Conservation (phyloP, 176 grass and related monocot species). For the Saccharum officinarum region DNA sequence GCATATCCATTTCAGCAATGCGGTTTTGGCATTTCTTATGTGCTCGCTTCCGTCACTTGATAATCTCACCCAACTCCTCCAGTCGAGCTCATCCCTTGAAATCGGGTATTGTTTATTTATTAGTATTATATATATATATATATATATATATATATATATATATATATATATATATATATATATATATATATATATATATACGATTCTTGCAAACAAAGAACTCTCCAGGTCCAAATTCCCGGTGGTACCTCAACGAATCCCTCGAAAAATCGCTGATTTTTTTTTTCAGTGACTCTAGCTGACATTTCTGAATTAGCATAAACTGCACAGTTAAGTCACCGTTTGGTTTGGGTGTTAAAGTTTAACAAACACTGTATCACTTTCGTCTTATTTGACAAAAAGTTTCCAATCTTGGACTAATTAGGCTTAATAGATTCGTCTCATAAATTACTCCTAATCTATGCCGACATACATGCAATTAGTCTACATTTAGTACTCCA, state of each 20-base stretch:
- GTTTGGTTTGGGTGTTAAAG: too few species aligned
- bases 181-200: background rate
- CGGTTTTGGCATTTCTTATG: slow-evolving; percentile 23
- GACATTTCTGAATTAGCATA: slow-evolving; percentile 14
- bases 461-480: too few species aligned
- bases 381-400: too few species aligned
- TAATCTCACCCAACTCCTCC: background rate
- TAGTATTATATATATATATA: background rate
- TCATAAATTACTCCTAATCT: too few species aligned
- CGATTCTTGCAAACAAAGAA: slow-evolving; percentile 29
- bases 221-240: background rate
- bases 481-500: too few species aligned
- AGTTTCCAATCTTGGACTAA: too few species aligned
- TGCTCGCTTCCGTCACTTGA: slow-evolving; percentile 9
- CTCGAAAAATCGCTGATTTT: background rate
- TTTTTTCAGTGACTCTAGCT: background rate
- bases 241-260: background rate
- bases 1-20: slow-evolving; percentile 32
- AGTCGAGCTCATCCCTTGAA: background rate
- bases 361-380: too few species aligned
- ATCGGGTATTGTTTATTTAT: background rate
- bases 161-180: background rate
- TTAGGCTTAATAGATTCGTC: too few species aligned
- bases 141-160: background rate
- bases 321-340: background rate